A percentile compares a stretch with the other conserved stretches of the same genome.
phyloP scores from a whole-genome alignment of 805 yeast species.

The Myxozyma lipomycoides region DNA sequence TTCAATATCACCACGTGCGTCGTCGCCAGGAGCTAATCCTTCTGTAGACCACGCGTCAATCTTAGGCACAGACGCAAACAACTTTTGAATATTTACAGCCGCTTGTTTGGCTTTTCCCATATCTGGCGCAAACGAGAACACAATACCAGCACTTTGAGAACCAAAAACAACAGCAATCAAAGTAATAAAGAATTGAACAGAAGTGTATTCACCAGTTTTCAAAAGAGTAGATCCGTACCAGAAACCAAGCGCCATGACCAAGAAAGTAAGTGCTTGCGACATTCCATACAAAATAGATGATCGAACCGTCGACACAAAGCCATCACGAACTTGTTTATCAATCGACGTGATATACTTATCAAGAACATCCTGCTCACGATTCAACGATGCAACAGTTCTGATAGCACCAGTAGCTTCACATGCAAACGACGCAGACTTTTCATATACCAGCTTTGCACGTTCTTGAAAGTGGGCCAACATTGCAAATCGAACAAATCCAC shows the following conservation, averaged over 20 bases:
- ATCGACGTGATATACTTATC: slow-evolving; percentile 31
- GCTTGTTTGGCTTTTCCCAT: slow-evolving; percentile 44
- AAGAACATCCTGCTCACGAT: slow-evolving; percentile 41
- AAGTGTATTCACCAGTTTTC: slow-evolving; percentile 33
- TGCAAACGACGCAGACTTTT: slow-evolving; percentile 33
- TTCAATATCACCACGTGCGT: slow-evolving; percentile 48
- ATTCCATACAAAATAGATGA: slow-evolving; percentile 37
- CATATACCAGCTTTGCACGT: slow-evolving; percentile 17
- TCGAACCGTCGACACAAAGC: slow-evolving; percentile 7
- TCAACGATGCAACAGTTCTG: slow-evolving; percentile 38
- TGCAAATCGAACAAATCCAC: slow-evolving; percentile 41
- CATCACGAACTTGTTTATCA: slow-evolving; percentile 9
- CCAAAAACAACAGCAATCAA: slow-evolving; percentile 41
- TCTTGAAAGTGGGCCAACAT: slow-evolving; percentile 37
- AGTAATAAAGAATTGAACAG: slow-evolving; percentile 40
- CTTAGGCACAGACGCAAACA: slow-evolving; percentile 36
- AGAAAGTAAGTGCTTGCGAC: slow-evolving; percentile 41
- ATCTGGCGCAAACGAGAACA: slow-evolving; percentile 44
- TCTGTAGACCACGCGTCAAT: slow-evolving; percentile 36
- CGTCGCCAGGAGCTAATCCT: slow-evolving; percentile 28
- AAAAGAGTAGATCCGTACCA: slow-evolving; percentile 43
- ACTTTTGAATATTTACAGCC: slow-evolving; percentile 35
- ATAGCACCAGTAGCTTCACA: slow-evolving; percentile 42
- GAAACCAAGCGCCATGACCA: slow-evolving; percentile 42
- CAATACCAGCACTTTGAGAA: slow-evolving; percentile 42